phyloP scores from a whole-genome alignment of 2,329 filamentous ascomycete genomes.

The Apiospora rasikravindrae region DNA sequence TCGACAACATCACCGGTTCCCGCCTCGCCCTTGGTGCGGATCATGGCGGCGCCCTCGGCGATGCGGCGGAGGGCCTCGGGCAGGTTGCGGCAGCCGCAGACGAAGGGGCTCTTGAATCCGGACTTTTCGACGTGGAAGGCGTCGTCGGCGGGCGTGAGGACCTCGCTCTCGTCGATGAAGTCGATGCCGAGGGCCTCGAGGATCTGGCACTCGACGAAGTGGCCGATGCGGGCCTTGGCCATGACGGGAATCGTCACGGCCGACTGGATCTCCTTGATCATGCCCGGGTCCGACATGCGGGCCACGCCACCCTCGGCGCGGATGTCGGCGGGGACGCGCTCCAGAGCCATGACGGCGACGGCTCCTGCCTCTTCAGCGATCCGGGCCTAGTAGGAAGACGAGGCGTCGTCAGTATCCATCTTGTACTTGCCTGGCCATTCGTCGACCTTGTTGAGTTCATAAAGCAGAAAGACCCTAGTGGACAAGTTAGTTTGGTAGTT shows the following conservation, averaged over 20 bases:
- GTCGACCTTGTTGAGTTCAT: neutral
- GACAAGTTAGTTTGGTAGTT: neutral
- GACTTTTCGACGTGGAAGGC: constrained; percentile 91
- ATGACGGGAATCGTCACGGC: constrained; percentile 98
- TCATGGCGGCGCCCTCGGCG: constrained; percentile 95
- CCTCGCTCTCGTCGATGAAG: constrained; percentile 98
- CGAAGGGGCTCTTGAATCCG: constrained; percentile 83
- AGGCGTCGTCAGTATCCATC: neutral
- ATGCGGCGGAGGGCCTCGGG: constrained; percentile 92
- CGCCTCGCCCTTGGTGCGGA: constrained; percentile 97
- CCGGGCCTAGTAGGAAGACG: constrained; percentile 74
- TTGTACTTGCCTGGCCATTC: neutral
- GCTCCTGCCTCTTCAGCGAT: constrained; percentile 98
- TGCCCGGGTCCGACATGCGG: constrained; percentile 92
- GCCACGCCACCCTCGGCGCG: constrained; percentile 90
- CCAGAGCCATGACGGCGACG: constrained; percentile 96
- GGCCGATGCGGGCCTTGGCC: constrained; percentile 97
- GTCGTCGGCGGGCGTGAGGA: constrained; percentile 92
- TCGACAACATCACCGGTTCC: constrained; percentile 97
- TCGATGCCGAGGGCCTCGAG: constrained; percentile 93
- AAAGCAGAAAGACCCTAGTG: neutral
- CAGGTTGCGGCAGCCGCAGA: constrained; percentile 93
- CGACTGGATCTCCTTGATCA: constrained; percentile 95
- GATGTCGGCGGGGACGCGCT: constrained; percentile 97
- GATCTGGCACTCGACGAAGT: constrained; percentile 98